These are phyloP conservation scores for Oryza glaberrima DNA, from an alignment of 176 grass and related monocot species.

Conservation along the genomic window DNA sequence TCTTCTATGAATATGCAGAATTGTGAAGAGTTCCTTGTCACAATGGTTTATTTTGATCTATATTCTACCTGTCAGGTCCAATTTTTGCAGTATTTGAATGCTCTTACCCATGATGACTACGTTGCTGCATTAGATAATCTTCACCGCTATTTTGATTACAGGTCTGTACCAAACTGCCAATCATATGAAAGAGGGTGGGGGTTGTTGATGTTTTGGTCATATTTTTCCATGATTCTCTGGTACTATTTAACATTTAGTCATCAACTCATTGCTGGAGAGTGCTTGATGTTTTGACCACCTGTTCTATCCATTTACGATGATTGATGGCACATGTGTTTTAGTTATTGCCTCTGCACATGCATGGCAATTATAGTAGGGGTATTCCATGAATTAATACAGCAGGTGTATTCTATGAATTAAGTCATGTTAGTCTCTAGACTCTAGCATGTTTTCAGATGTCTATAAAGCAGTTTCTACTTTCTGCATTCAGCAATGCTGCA, in stretches of 20 bases:
- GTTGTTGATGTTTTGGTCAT: no score
- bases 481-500: neutral
- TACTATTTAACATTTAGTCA: slow-evolving; percentile 5
- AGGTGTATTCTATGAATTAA: neutral
- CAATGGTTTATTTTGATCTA: slow-evolving; percentile 35
- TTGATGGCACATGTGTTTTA: neutral
- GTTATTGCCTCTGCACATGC: neutral
- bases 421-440: neutral
- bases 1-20: slow-evolving; percentile 27
- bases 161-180: slow-evolving; percentile 52
- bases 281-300: slow-evolving; percentile 18
- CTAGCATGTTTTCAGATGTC: slow-evolving; percentile 4
- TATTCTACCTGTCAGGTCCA: slow-evolving; percentile 60
- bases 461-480: neutral
- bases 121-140: slow-evolving; percentile 76
- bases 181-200: no score
- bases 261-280: neutral
- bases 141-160: slow-evolving; percentile 95
- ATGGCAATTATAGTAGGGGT: neutral
- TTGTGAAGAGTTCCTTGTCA: neutral
- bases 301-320: slow-evolving; percentile 7
- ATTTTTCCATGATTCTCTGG: neutral
- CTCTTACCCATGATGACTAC: slow-evolving; percentile 90
- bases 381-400: neutral
- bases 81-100: slow-evolving; percentile 94